Base-by-base conservation (phyloP, 78 protist genomes). In the Chrysochromulina parva region DNA sequence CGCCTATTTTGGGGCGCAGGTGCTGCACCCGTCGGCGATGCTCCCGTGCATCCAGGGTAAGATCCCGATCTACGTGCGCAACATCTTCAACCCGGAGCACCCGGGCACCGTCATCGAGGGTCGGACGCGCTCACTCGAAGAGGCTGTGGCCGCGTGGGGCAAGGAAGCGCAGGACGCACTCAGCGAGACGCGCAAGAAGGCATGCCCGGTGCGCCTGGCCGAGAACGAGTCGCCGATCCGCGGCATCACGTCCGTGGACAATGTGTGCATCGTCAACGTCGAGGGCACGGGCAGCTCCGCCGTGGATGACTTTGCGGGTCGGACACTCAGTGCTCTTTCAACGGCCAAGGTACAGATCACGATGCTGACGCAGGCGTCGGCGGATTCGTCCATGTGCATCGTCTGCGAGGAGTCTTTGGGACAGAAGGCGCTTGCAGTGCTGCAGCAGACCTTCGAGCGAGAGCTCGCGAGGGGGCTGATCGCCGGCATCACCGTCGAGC, bases 21-120 rank as follows among this genome's bases (percentile, higher is more conserved):
- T 91, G 84, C 86, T 91, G 66, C 88, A 91, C 48, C 89, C 93
- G 52, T 52, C 85, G 24, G 88, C 93, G 48, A 91, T 91, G 93
- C 17, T n/a, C 78, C 93, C 93, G n/a, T 59, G 81, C 65, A 91
- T 91, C 81, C 57, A 62, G n/a, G 90, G 17, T 69, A 26, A 82
- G 67, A 80, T 91, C 84, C 93, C 93, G n/a, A 66, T 71, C n/a
- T 38, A n/a, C 9, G 66, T 87, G 62, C 55, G 13, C 67, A 87
- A 87, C 80, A 19, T 55, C 47, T 87, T 57, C 80, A 87, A 87
- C 60, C 90, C 90, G 62, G 3, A 1, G 22, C 67, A 59, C 19
- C 74, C 71, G 6, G 90, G 90, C 85, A 87, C 90, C 28, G 54
- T 87, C 59, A 58, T 87, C 84, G 50, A n/a, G 48, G 52, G 84